phyloP scores from a whole-genome alignment of 306 rosid species.

The Oemleria cerasiformis region DNA sequence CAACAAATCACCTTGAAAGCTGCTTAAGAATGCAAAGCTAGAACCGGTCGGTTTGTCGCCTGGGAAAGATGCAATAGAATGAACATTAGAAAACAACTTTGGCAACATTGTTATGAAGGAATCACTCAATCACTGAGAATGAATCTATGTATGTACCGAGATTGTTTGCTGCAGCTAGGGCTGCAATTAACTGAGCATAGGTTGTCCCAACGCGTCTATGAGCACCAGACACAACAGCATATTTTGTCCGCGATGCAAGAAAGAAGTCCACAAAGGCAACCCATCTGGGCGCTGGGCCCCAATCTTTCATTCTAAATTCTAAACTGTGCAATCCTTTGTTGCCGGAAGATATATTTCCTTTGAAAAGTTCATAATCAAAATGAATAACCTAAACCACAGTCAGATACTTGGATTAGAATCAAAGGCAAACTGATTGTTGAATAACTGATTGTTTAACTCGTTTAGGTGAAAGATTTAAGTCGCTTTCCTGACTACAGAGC shows the following conservation, averaged over 20 bases:
- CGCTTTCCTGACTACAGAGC: background rate
- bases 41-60: slow-evolving; percentile 53
- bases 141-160: slow-evolving; percentile 41
- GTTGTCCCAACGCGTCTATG: slow-evolving; percentile 95
- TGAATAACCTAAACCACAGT: slow-evolving; percentile 63
- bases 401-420: background rate
- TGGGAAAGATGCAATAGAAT: slow-evolving; percentile 24
- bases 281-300: slow-evolving; percentile 99
- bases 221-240: slow-evolving; percentile 85
- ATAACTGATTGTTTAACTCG: background rate
- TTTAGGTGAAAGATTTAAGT: background rate
- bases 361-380: slow-evolving; percentile 74
- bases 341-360: slow-evolving; percentile 57
- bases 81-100: background rate
- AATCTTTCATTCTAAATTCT: slow-evolving; percentile 82
- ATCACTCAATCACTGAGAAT: background rate
- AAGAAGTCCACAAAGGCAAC: slow-evolving; percentile 98
- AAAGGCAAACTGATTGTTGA: background rate
- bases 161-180: slow-evolving; percentile 75
- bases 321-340: slow-evolving; percentile 41
- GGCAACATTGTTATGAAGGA: background rate
- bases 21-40: slow-evolving; percentile 67
- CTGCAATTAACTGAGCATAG: slow-evolving; percentile 92
- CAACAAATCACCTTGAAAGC: slow-evolving; percentile 76
- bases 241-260: slow-evolving; percentile 82